Base-by-base conservation (phyloP, 139 green algal species). In the Pleodorina starrii region DNA sequence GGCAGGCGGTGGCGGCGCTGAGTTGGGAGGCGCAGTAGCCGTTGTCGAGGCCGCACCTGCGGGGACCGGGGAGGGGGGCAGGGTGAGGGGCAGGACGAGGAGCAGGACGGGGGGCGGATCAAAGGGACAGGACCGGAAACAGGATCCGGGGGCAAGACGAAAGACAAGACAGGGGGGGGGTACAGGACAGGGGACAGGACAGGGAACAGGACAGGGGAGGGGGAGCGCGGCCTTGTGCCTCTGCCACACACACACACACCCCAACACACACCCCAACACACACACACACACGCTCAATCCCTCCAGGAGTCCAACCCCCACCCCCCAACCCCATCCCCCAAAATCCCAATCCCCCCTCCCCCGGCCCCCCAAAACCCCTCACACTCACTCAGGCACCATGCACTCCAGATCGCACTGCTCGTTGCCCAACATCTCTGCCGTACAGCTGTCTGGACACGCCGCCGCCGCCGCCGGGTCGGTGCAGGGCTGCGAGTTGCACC, bases 21-120 rank as follows among this genome's bases (percentile, higher is more conserved):
- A 86, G 57, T 54, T 75, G 79, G 29, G 4, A 5, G 9, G 35
- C 25, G 59, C 79, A 86, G 54, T 75, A 44, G 38, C 79, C 79
- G 79, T 74, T 43, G 46, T 86, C 79, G 57, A 42, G 75, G 6
- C 79, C 79, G 19, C 79, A 86, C 57, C 79, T 86, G 57, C 6
- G 23, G 73, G 27, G 25, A 25, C 25, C 54, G 54, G 54, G 21
- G 9, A 4, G 17, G 3, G 43, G 42, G 73, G 1, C 5, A 57
- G 14, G 38, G 21, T 69, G 57, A 69, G 57, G 57, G 19, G 23
- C n/a, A n/a, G n/a, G n/a, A n/a, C n/a, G n/a, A n/a, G n/a, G n/a
- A n/a, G n/a, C n/a, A n/a, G n/a, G n/a, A n/a, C n/a, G n/a, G n/a
- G n/a, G n/a, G n/a, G n/a, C n/a, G n/a, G n/a, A n/a, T n/a, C n/a